Evolutionary conservation across 1,284 basidiomycete genomes (phyloP).

Genomic region (Ganoderma meredithae): DNA sequence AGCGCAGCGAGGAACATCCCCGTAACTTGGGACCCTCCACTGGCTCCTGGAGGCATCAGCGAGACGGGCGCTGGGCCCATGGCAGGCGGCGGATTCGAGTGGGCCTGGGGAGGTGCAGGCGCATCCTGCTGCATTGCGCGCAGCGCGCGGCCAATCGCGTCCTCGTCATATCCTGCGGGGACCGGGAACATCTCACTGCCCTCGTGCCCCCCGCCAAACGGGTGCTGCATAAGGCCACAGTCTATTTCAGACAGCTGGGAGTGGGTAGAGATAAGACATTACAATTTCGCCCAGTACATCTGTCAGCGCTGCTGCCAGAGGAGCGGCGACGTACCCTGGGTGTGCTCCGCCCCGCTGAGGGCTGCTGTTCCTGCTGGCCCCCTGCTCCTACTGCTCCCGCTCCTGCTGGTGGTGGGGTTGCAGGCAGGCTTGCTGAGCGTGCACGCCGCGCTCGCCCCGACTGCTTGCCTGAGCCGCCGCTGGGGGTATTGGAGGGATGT

Average conservation of each 20-base stretch:
- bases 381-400: background rate
- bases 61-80: constrained; percentile 23
- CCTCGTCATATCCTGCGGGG: constrained; percentile 38
- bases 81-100: constrained; percentile 16
- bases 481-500: constrained; percentile 14
- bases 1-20: constrained; percentile 41
- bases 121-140: constrained; percentile 37
- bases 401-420: constrained; percentile 3
- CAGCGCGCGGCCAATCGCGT: constrained; percentile 37
- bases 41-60: background rate
- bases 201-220: constrained; percentile 24
- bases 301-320: background rate
- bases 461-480: constrained; percentile 17
- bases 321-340: constrained; percentile 32
- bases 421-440: constrained; percentile 36
- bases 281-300: background rate
- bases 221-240: constrained; percentile 31
- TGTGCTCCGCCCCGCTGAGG: constrained; percentile 34
- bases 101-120: constrained; percentile 21
- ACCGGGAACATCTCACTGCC: constrained; percentile 21
- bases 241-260: constrained; percentile 32
- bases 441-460: constrained; percentile 25
- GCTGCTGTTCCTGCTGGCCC: constrained; percentile 1
- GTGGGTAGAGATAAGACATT: constrained; percentile 8
- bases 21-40: constrained; percentile 35